These are phyloP conservation scores for Rhodotorula sphaerocarpa DNA, from an alignment of 768 basidiomycete species.

Conservation along the genomic window DNA sequence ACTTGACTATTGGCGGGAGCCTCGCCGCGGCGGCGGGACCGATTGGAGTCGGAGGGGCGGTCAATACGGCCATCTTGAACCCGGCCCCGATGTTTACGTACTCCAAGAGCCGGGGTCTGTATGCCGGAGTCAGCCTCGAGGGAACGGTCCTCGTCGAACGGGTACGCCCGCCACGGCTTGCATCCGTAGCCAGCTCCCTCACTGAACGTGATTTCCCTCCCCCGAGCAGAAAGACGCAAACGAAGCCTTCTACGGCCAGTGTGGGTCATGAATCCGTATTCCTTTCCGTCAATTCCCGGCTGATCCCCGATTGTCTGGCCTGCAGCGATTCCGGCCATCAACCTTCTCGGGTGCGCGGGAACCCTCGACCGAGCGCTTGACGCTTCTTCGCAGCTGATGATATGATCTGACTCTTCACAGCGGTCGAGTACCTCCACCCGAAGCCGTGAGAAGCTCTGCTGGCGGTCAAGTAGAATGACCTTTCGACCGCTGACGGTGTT, in stretches of 20 bases:
- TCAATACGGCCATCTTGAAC: conserved; percentile 50
- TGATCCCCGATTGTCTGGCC: conserved; percentile 49
- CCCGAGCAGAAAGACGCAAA: conserved; percentile 70
- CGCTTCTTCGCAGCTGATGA: not conserved
- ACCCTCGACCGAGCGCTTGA: not conserved
- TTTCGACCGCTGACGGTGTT: not conserved
- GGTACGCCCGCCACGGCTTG: no score
- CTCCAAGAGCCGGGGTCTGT: conserved; percentile 58
- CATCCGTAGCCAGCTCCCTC: no score
- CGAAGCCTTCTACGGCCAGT: conserved; percentile 86
- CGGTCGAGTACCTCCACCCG: conserved; percentile 92
- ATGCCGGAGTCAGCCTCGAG: conserved; percentile 87
- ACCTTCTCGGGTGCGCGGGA: conserved; percentile 60
- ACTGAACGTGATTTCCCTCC: no score
- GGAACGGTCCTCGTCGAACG: conserved; percentile 90
- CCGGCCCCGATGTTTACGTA: conserved; percentile 87
- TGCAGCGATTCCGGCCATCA: conserved; percentile 53
- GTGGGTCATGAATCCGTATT: not conserved
- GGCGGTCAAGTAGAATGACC: no score
- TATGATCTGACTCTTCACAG: conserved; percentile 41
- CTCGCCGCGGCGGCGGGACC: conserved; percentile 59
- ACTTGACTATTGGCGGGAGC: conserved; percentile 88
- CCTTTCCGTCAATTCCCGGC: not conserved
- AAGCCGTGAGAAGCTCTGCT: conserved; percentile 60
- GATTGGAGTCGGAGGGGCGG: conserved; percentile 45